phyloP scores from a whole-genome alignment of 495 filamentous ascomycete genomes.

The Aspergillus sclerotiicarbonarius region DNA sequence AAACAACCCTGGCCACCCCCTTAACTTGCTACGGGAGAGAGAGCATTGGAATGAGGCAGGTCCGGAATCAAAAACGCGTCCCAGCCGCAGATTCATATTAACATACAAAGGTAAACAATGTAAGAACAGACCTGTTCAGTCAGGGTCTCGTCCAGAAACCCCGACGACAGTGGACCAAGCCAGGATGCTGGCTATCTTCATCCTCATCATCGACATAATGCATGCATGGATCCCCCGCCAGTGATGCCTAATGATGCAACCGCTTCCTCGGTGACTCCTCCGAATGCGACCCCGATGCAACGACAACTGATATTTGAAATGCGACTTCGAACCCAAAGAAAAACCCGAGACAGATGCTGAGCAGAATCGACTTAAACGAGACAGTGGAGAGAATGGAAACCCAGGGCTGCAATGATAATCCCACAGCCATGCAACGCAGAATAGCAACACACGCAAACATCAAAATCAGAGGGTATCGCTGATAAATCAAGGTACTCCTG shows the following conservation, averaged over 20 bases:
- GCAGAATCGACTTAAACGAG: constrained; percentile 7
- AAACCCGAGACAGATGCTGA: constrained; percentile 9
- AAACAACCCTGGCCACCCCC: too few species aligned
- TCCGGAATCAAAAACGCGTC: constrained; percentile 16
- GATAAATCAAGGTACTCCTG: constrained; percentile 17
- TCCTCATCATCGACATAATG: background rate
- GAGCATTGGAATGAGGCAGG: background rate
- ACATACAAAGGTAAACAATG: constrained; percentile 8
- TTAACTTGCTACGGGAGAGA: background rate
- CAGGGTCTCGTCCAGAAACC: constrained; percentile 8
- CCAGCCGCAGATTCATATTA: constrained; percentile 16
- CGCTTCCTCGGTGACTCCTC: constrained; percentile 17
- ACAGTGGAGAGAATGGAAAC: constrained; percentile 11
- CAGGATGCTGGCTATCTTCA: background rate
- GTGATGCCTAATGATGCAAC: constrained; percentile 26
- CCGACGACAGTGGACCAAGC: background rate
- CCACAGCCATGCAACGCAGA: constrained; percentile 17
- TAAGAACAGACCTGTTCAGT: background rate
- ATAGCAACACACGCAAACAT: constrained; percentile 15
- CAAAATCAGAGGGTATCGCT: constrained; percentile 30
- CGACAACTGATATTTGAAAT: constrained; percentile 13
- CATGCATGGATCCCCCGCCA: constrained; percentile 17
- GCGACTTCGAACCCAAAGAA: constrained; percentile 12
- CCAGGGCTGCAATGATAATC: background rate
- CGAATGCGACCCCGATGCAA: constrained; percentile 23